phyloP scores from a whole-genome alignment of 441 rosid genomes.

The Erodium trifolium region DNA sequence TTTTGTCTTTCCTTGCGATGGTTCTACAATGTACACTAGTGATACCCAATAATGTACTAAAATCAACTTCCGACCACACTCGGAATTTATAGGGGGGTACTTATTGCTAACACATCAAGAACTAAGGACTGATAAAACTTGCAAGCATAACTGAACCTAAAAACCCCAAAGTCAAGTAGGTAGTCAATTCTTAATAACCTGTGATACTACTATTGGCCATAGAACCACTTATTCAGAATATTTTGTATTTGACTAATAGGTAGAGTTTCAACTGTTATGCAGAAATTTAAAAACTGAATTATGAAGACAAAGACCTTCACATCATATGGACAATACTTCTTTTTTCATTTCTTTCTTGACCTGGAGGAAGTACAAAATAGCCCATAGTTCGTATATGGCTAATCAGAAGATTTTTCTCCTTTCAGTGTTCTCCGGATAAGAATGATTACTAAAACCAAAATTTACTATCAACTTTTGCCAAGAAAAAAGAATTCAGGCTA shows the following conservation, averaged over 20 bases:
- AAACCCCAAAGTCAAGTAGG: no score
- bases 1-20: not conserved
- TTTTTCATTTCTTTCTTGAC: not conserved
- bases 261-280: not conserved
- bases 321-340: not conserved
- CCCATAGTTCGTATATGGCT: not conserved
- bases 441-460: not conserved
- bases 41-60: not conserved
- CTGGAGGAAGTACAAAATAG: not conserved
- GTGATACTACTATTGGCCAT: no score
- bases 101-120: no score
- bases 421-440: not conserved
- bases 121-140: not conserved
- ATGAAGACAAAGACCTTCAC: not conserved
- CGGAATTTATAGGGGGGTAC: not conserved
- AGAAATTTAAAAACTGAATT: not conserved
- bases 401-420: not conserved
- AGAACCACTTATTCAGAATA: not conserved
- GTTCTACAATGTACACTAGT: not conserved
- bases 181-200: no score
- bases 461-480: not conserved
- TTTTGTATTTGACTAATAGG: conserved; percentile 1
- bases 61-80: not conserved
- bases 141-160: not conserved
- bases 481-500: not conserved